These are phyloP conservation scores for Yamadazyma sp. DNA, from an alignment of 1,139 yeast species.

Conservation along the genomic window DNA sequence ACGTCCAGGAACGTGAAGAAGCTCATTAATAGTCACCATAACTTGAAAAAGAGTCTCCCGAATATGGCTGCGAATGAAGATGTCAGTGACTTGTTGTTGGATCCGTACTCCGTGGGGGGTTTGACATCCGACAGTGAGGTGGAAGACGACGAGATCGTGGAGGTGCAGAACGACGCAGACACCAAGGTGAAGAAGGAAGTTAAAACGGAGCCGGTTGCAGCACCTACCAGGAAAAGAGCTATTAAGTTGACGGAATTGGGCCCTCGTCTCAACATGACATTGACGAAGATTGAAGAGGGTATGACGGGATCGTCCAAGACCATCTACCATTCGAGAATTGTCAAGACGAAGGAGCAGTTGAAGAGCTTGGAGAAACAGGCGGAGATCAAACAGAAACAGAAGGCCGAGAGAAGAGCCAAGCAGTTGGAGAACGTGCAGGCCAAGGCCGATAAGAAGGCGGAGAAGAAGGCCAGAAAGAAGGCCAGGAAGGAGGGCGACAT, in stretches of 20 bases:
- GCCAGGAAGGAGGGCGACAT: slow-evolving; percentile 39
- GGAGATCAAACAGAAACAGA: slow-evolving; percentile 57
- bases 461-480: slow-evolving; percentile 70
- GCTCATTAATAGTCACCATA: slow-evolving; percentile 64
- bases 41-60: slow-evolving; percentile 68
- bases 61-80: slow-evolving; percentile 68
- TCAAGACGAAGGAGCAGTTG: slow-evolving; percentile 62
- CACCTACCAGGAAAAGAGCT: slow-evolving; percentile 70
- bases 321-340: slow-evolving; percentile 70
- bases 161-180: slow-evolving; percentile 46
- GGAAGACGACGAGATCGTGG: slow-evolving; percentile 89
- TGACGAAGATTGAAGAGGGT: slow-evolving; percentile 91
- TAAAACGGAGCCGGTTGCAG: slow-evolving; percentile 17
- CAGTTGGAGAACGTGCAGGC: slow-evolving; percentile 79
- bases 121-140: slow-evolving; percentile 91
- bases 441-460: slow-evolving; percentile 72
- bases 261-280: slow-evolving; percentile 76
- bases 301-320: slow-evolving; percentile 75
- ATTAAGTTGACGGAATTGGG: slow-evolving; percentile 92
- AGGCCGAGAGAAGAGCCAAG: slow-evolving; percentile 69
- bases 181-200: slow-evolving; percentile 23
- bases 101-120: slow-evolving; percentile 77
- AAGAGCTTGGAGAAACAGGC: slow-evolving; percentile 67
- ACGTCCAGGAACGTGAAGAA: slow-evolving; percentile 79
- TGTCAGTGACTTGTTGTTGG: slow-evolving; percentile 80